A percentile compares a stretch with the other conserved stretches of the same genome.
Evolutionary conservation across 2,329 filamentous ascomycete species (phyloP).

Genomic region (Venturia aucupariae): DNA sequence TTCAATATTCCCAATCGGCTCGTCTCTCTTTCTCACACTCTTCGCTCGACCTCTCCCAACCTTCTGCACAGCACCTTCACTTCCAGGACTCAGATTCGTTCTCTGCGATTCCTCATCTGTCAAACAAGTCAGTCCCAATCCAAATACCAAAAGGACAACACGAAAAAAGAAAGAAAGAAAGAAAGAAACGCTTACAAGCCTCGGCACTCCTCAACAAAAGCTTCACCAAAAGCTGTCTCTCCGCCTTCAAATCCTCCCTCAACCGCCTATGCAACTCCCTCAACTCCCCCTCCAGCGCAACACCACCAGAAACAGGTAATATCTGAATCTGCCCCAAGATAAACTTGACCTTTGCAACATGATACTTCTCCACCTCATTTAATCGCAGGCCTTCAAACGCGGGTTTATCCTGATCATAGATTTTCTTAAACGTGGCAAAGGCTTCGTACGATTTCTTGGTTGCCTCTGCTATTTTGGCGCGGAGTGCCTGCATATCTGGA

Average conservation of each 20-base stretch:
- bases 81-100: not conserved
- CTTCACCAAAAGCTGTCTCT: not conserved
- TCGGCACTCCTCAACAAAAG: conserved; percentile 1
- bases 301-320: not conserved
- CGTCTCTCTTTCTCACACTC: not conserved
- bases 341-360: not conserved
- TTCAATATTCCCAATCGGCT: not conserved
- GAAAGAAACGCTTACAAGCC: not conserved
- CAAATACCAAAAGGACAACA: too few species aligned
- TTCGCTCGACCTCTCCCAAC: not conserved
- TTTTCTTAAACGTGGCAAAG: not conserved
- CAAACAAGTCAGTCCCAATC: not conserved
- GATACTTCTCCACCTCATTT: not conserved
- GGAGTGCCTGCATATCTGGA: conserved; percentile 1
- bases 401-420: not conserved
- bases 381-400: not conserved
- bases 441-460: conserved; percentile 2
- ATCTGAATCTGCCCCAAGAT: not conserved
- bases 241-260: not conserved
- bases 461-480: not conserved
- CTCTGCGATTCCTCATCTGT: not conserved
- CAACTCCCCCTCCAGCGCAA: not conserved
- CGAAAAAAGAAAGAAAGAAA: too few species aligned
- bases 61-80: not conserved
- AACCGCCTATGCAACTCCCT: not conserved